These are phyloP conservation scores for Ceratocystis papillata DNA, from an alignment of 2,329 filamentous ascomycete genomes.

Conservation along the genomic window DNA sequence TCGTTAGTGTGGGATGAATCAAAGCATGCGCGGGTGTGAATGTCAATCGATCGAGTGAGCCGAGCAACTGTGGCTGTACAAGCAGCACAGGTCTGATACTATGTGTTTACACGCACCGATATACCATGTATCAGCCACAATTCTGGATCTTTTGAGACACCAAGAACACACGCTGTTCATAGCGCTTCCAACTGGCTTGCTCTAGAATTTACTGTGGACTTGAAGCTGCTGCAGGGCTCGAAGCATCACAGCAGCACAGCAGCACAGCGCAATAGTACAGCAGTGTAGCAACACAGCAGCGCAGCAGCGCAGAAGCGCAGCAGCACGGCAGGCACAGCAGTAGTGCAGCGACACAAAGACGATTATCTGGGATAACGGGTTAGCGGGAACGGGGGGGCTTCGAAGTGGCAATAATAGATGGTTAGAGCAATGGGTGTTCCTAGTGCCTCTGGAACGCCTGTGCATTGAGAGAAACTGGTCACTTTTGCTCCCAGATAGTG, in stretches of 20 bases:
- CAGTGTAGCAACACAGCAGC: too few relatives aligned
- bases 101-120: background rate
- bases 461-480: background rate
- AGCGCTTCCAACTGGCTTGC: background rate
- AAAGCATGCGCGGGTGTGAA: background rate
- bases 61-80: constrained; percentile 11
- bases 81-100: constrained; percentile 1
- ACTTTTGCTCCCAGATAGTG: background rate
- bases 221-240: too few relatives aligned
- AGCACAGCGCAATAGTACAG: too few relatives aligned
- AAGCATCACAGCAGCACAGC: too few relatives aligned
- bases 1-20: background rate
- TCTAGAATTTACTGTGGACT: background rate
- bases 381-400: background rate
- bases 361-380: background rate
- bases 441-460: background rate
- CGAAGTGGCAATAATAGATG: constrained; percentile 5
- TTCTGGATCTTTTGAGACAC: constrained; percentile 13
- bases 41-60: constrained; percentile 3
- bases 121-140: constrained; percentile 13
- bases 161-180: constrained; percentile 14
- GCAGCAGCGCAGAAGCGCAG: too few relatives aligned
- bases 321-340: too few relatives aligned
- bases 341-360: background rate
- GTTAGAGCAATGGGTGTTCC: constrained; percentile 2